phyloP scores from a whole-genome alignment of 441 rosid genomes.

The Syzygium malaccense region DNA sequence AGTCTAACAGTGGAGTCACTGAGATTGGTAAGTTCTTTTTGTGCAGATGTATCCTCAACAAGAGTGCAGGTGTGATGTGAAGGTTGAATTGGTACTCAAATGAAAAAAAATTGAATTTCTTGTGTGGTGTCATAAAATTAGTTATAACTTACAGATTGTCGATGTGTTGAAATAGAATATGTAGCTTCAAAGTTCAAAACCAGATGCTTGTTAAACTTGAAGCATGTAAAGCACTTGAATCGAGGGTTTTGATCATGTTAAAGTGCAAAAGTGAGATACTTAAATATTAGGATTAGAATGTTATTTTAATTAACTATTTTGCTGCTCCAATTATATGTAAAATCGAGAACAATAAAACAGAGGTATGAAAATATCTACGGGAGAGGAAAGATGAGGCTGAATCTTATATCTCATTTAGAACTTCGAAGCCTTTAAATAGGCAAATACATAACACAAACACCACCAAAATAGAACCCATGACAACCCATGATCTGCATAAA shows the following conservation, averaged over 20 bases:
- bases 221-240: neutral
- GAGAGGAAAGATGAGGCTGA: no score
- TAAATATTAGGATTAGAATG: neutral
- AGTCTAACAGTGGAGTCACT: neutral
- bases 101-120: neutral
- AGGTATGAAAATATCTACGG: no score
- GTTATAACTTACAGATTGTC: neutral
- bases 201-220: neutral
- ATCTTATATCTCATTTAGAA: no score
- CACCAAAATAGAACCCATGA: no score
- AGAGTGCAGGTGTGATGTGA: neutral
- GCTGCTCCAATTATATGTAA: neutral
- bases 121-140: neutral
- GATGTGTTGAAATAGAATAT: neutral
- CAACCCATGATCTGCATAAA: no score
- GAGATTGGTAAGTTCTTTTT: neutral
- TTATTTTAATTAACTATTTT: neutral
- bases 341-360: no score
- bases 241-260: neutral
- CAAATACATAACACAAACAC: no score
- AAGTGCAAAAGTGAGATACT: neutral
- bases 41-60: neutral
- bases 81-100: neutral
- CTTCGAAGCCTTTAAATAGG: no score
- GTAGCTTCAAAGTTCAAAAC: neutral